Conservation (phyloP, 1,284 basidiomycete species). For the Tylopilus sp. region DNA sequence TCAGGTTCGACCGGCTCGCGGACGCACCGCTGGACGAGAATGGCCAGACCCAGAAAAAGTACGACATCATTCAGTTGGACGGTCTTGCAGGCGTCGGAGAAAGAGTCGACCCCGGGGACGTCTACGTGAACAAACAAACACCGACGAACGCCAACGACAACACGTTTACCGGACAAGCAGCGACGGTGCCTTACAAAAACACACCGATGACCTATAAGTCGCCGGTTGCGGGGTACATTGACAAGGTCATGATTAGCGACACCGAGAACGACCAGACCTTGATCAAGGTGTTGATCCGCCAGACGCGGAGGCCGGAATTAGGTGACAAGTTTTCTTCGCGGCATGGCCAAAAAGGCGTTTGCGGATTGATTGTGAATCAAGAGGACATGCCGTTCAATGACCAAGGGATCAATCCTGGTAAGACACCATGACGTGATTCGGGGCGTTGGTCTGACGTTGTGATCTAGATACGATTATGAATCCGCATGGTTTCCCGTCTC, state of each 20-base stretch:
- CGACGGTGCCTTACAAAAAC: constrained; percentile 88
- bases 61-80: constrained; percentile 91
- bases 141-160: constrained; percentile 93
- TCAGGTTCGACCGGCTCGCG: constrained; percentile 92
- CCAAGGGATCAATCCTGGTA: constrained; percentile 92
- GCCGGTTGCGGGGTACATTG: constrained; percentile 93
- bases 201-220: constrained; percentile 93
- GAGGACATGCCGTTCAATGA: constrained; percentile 99
- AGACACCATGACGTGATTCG: constrained; percentile 31
- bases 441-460: constrained; percentile 19
- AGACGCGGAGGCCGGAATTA: constrained; percentile 95
- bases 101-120: constrained; percentile 92
- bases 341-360: constrained; percentile 99
- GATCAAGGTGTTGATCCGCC: constrained; percentile 98
- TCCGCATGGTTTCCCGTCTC: constrained; percentile 99
- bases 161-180: constrained; percentile 82
- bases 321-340: constrained; percentile 99
- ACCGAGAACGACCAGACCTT: constrained; percentile 97
- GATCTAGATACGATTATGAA: constrained; percentile 97
- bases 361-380: constrained; percentile 98
- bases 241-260: constrained; percentile 98
- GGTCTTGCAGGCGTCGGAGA: constrained; percentile 97
- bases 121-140: constrained; percentile 98
- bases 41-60: constrained; percentile 83
- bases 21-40: constrained; percentile 92